Evolutionary conservation across 768 basidiomycete species (phyloP), one percentile per base, ranked within the genome.

Genomic region (Suillus luteus): DNA sequence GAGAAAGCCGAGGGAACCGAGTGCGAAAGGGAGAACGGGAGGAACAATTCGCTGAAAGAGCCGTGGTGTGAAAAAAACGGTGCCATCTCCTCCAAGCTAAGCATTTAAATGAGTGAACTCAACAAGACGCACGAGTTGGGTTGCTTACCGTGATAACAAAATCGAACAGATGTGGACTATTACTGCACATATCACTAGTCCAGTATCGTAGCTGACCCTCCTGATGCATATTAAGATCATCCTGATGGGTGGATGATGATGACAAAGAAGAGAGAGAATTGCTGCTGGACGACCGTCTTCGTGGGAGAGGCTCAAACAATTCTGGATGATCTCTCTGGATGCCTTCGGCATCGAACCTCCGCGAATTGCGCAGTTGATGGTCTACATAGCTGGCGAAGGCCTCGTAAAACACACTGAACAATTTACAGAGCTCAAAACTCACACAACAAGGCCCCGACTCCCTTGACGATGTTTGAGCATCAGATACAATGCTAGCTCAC

Each of bases 31-130:
- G 15, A 99, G 89, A 43, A 99, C 95, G 14, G 97, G 97, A n/a
- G 97, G 97, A 17, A 99, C 97, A 71, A 99, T 94, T 60, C 89
- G 88, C 75, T 99, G 97, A 81, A 99, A 99, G 38, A 99, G 82
- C 97, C 97, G 99, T 3, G 97, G 99, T 6, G 97, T 97, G 79
- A 98, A 99, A 17, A 99, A 85, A 2, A 99, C 96, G 0, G 97
- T 99, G 15, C 97, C 97, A 73, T 99, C 97, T 11, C 97, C 97
- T 55, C 97, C 97, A 65, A 99, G 89, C 96, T 98, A 71, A 37
- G 49, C 43, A 62, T 31, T 46, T 40, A 60, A 31, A 69, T 71
- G 38, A 73, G 66, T 41, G 27, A 44, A 44, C n/a, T 48, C 10
- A 37, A 60, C 59, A 15, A 49, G 59, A 33, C 40, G 48, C 43